Evolutionary conservation across 2,329 filamentous ascomycete genomes (phyloP).

Genomic region (Coleophoma crateriformis): DNA sequence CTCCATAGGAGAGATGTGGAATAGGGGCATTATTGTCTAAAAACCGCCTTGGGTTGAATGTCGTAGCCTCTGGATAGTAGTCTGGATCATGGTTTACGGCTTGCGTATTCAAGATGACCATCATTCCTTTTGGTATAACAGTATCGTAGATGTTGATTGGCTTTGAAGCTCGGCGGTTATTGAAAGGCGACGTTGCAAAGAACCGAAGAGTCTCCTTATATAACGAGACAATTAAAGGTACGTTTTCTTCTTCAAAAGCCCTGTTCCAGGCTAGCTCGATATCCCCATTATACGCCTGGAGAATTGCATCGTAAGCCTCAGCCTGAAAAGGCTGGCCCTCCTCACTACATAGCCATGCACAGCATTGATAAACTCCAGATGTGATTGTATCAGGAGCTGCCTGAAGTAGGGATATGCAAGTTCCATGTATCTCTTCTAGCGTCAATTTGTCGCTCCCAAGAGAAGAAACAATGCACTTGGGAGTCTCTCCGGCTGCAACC

Average conservation of each 20-base stretch:
- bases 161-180: conserved; percentile 11
- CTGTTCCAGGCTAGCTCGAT: conserved; percentile 11
- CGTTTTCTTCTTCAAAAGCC: conserved; percentile 19
- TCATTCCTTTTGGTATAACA: conserved; percentile 16
- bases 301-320: conserved; percentile 9
- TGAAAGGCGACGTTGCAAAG: conserved; percentile 15
- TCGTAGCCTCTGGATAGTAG: conserved; percentile 14
- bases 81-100: conserved; percentile 16
- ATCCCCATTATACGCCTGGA: conserved; percentile 10
- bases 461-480: background rate
- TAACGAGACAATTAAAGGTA: conserved; percentile 14
- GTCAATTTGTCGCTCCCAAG: conserved; percentile 8
- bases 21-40: conserved; percentile 10
- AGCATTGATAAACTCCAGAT: conserved; percentile 13
- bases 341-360: conserved; percentile 12
- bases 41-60: conserved; percentile 16
- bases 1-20: conserved; percentile 18
- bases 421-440: conserved; percentile 14
- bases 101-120: conserved; percentile 21
- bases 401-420: conserved; percentile 15
- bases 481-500: background rate
- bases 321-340: conserved; percentile 8
- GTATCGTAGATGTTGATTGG: conserved; percentile 9
- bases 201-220: conserved; percentile 19
- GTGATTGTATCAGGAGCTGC: conserved; percentile 16